These are phyloP conservation scores for Elymus sibiricus DNA, from an alignment of 176 grass and related monocot genomes.

Conservation along the genomic window DNA sequence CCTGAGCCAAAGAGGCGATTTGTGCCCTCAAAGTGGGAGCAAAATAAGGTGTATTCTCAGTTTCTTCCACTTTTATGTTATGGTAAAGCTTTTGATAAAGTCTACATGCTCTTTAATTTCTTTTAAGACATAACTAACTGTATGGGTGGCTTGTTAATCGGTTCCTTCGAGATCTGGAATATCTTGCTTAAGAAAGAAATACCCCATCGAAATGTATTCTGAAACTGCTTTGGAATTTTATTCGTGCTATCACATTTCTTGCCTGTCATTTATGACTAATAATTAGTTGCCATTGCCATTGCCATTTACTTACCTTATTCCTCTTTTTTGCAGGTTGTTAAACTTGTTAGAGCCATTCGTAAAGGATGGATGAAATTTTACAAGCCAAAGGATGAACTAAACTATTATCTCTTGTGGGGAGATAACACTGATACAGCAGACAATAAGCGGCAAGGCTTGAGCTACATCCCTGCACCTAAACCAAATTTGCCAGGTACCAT, in stretches of 20 bases:
- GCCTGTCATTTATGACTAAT: not conserved
- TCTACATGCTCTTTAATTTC: not conserved
- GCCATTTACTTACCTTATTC: not conserved
- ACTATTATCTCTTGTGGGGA: conserved; percentile 78
- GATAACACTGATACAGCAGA: conserved; percentile 71
- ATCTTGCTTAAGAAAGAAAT: not conserved
- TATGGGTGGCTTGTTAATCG: not conserved
- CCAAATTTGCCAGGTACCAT: conserved; percentile 75
- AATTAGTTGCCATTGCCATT: not conserved
- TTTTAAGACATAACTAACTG: not conserved
- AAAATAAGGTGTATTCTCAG: conserved; percentile 65
- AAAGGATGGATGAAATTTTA: conserved; percentile 90
- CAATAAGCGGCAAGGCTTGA: conserved; percentile 78
- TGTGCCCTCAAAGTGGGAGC: conserved; percentile 96
- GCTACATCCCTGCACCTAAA: conserved; percentile 92
- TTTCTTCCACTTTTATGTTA: not conserved
- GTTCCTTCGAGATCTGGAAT: not conserved
- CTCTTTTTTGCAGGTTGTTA: conserved; percentile 34
- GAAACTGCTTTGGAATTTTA: not conserved
- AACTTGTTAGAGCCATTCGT: conserved; percentile 79
- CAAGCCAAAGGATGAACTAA: conserved; percentile 70
- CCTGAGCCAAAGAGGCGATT: conserved; percentile 98
- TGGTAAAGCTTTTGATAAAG: not conserved
- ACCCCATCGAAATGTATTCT: not conserved
- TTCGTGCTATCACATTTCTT: not conserved